Evolutionary conservation across 163 green algal species (phyloP), one percentile per base, ranked within the genome.

Genomic region (Smithsoniella earleae): DNA sequence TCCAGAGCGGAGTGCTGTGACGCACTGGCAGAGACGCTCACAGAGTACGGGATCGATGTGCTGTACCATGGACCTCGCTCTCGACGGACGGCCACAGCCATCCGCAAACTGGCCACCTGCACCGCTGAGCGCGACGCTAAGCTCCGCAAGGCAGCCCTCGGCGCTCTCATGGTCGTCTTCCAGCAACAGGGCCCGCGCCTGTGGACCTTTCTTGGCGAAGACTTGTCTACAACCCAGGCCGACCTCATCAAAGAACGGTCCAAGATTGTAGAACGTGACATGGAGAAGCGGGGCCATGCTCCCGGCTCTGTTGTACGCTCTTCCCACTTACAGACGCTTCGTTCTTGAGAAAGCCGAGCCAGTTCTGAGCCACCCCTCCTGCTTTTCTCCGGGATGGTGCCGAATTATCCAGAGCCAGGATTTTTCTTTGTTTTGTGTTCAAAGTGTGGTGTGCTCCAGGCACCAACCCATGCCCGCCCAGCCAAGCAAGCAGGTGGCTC

Each of bases 231-330:
- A n/a, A 75, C 87, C 73, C 82, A 94, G 83, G 79, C 80, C 20
- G 84, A 82, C 36, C 82, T 96, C n/a, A 82, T 98, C 2, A 88
- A 95, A 73, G 92, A 98, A 75, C 91, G 94, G 20, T 85, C 98
- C 73, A 95, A 92, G 81, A 86, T 84, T 43, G 83, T 84, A 18
- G 88, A 85, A 45, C 90, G 85, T 76, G 73, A 89, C 62, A 73
- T 90, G 30, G 65, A 76, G 6, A 79, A 81, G 30, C 54, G 77
- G 62, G 82, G 82, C n/a, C 75, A 84, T 20, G 36, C 63, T 64
- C 69, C 80, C 1, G 82, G 84, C 28, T 83, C 31, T 33, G 25
- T 34, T n/a, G 58, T 69, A 0, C 58, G 58, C 10, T 27, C 52
- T 13, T 22, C 8, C 52, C 52, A 10, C 40, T 49, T 13, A 13